phyloP scores from a whole-genome alignment of 768 basidiomycete genomes.

The Zangia roseola region DNA sequence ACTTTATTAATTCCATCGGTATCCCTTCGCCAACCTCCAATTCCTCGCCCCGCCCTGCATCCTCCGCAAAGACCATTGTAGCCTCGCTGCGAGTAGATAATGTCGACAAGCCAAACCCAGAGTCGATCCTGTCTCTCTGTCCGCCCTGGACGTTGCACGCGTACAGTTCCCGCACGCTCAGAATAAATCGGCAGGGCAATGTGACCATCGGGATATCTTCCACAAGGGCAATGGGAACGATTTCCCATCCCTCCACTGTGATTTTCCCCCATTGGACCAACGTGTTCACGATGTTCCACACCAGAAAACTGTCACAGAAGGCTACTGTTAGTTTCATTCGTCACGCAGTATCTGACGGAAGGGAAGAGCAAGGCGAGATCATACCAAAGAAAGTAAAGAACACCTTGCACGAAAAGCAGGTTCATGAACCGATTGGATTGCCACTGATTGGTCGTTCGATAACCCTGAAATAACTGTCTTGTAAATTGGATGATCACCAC shows the following conservation, averaged over 20 bases:
- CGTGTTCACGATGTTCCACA: not conserved
- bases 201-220: not conserved
- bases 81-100: too few species aligned
- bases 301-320: not conserved
- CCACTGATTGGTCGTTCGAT: not conserved
- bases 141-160: too few species aligned
- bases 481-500: not conserved
- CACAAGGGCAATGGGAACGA: not conserved
- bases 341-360: not conserved
- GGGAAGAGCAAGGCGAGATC: not conserved
- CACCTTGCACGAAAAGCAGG: not conserved
- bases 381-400: slow-evolving; percentile 6
- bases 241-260: not conserved
- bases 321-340: not conserved
- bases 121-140: too few species aligned
- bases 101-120: too few species aligned
- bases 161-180: too few species aligned
- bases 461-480: not conserved
- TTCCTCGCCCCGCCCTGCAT: not conserved
- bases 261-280: not conserved
- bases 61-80: not conserved
- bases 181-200: not conserved
- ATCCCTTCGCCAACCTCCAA: not conserved
- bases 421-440: not conserved
- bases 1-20: not conserved